Percentiles rank a stretch among this genome's conserved stretches.
phyloP scores from a whole-genome alignment of 495 filamentous ascomycete genomes.

The Aspergillus taichungensis region DNA sequence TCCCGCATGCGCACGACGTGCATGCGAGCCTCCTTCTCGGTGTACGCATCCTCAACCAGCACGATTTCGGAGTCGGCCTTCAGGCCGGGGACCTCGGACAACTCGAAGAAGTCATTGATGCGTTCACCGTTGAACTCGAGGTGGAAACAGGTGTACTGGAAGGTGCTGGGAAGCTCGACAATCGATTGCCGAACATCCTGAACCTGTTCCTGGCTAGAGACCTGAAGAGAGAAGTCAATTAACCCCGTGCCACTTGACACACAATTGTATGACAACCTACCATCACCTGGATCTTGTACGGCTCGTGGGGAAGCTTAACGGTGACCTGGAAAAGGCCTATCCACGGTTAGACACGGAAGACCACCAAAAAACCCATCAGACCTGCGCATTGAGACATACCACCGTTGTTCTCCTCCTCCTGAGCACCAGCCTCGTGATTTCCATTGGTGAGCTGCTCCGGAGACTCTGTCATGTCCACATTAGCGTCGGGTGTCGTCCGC shows the following conservation, averaged over 20 bases:
- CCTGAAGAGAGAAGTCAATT: constrained; percentile 37
- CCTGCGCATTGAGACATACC: constrained; percentile 19
- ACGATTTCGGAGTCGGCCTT: constrained; percentile 63
- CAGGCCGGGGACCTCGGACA: constrained; percentile 83
- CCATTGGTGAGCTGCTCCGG: constrained; percentile 31
- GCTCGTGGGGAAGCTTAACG: constrained; percentile 74
- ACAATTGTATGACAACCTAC: constrained; percentile 34
- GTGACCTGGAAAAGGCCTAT: constrained; percentile 68
- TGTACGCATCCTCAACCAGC: constrained; percentile 93
- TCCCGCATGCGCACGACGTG: constrained; percentile 87
- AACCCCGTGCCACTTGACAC: background rate
- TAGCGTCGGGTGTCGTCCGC: constrained; percentile 7
- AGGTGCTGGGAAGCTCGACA: constrained; percentile 83
- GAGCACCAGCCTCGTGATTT: constrained; percentile 21
- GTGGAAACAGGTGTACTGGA: constrained; percentile 99
- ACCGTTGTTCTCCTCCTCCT: constrained; percentile 33
- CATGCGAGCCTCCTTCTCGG: constrained; percentile 94
- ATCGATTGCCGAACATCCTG: constrained; percentile 97
- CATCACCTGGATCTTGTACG: constrained; percentile 74
- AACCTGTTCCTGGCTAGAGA: constrained; percentile 88
- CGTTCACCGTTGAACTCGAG: constrained; percentile 76
- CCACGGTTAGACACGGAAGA: background rate
- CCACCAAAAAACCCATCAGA: background rate
- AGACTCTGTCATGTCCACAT: constrained; percentile 24
- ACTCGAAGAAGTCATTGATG: constrained; percentile 90